Base-by-base conservation (phyloP, 2,329 filamentous ascomycete species). In the Xylariales sp. region DNA sequence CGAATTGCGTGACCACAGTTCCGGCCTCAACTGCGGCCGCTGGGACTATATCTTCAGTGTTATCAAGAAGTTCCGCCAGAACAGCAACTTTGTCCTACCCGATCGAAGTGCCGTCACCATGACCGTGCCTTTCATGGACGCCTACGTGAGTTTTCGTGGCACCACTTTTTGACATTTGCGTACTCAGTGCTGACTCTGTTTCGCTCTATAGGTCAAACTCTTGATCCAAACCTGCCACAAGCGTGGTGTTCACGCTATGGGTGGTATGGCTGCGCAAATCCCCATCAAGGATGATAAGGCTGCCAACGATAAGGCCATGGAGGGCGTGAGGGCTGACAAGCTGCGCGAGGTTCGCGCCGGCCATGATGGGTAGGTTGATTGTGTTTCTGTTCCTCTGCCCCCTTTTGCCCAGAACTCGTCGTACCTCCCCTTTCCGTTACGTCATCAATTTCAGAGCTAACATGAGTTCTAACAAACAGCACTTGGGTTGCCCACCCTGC, bases 11-110 rank as follows among this genome's bases (percentile, higher is more conserved):
- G 91, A 97, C 60, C 93, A 98, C 74, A 91, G 84, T 63, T 85
- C 91, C 6, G 93, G 93, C 33, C 80, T 98, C 57, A 98, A 98
- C 81, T 97, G 93, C 67, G 93, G 93, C 48, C 85, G 93, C 52
- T 98, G 93, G 93, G 93, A 98, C 62, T 98, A 98, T 76, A 97
- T 98, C 70, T 98, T 98, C 77, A 93, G 85, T 63, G 88, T 91
- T 59, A 97, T 98, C 75, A 98, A 98, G 79, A 95, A 95, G 67
- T 95, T 97, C 85, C 88, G 93, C 61, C 81, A 95, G 57, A 93
- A 96, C 73, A 74, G 86, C 55, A 83, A 84, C 69, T 97, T 97
- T 60, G 81, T 97, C 40, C 83, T 98, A 15, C 93, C 93, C 19
- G 91, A 98, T 64, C 87, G 93, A 45, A 83, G 83, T 39, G 76